phyloP scores from a whole-genome alignment of 306 rosid genomes.

The Glycine soja region DNA sequence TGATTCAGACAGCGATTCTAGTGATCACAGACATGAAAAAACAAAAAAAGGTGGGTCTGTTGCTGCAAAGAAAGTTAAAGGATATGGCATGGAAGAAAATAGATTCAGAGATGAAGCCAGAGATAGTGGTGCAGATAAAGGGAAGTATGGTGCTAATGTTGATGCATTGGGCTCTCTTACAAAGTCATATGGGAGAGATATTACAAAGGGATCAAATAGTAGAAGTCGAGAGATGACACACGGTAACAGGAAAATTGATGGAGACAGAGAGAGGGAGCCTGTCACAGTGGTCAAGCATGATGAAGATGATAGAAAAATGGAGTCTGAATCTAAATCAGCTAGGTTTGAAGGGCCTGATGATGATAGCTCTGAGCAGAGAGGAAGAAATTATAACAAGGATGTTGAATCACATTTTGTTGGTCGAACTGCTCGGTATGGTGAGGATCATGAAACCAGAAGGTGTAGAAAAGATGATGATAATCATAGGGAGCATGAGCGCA shows the following conservation, averaged over 20 bases:
- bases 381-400: slow-evolving; percentile 50
- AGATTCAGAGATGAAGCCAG: slow-evolving; percentile 42
- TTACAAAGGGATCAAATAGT: slow-evolving; percentile 32
- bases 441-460: slow-evolving; percentile 49
- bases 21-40: slow-evolving; percentile 47
- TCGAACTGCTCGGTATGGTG: slow-evolving; percentile 41
- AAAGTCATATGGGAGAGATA: slow-evolving; percentile 52
- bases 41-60: slow-evolving; percentile 33
- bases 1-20: slow-evolving; percentile 27
- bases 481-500: slow-evolving; percentile 26
- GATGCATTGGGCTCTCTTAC: slow-evolving; percentile 51
- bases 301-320: slow-evolving; percentile 41
- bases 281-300: slow-evolving; percentile 38
- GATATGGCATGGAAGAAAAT: slow-evolving; percentile 38
- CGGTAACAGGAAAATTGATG: slow-evolving; percentile 52
- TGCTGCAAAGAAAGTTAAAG: slow-evolving; percentile 35
- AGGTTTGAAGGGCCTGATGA: slow-evolving; percentile 43
- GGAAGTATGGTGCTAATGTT: slow-evolving; percentile 37
- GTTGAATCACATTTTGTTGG: slow-evolving; percentile 46
- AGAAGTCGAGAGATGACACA: slow-evolving; percentile 42
- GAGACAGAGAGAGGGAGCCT: slow-evolving; percentile 45
- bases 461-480: slow-evolving; percentile 41
- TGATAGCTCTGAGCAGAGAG: slow-evolving; percentile 48
- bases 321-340: slow-evolving; percentile 45
- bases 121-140: slow-evolving; percentile 48